Evolutionary conservation across 306 rosid genomes (phyloP), one percentile per base, ranked within the genome.

Genomic region (Ormosia emarginata): DNA sequence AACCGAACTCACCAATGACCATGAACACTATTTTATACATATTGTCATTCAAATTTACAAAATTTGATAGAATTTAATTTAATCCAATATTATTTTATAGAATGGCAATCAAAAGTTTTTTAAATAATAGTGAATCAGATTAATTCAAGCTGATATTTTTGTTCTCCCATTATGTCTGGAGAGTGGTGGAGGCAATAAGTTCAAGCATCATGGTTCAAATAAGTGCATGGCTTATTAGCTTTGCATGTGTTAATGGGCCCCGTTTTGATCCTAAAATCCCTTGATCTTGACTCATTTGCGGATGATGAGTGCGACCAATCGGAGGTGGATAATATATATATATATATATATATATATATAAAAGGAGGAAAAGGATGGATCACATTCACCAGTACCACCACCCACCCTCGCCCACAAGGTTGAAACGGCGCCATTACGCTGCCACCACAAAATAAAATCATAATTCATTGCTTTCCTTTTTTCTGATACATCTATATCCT

Each of bases 211-310:
- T 11, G 67, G 50, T 40, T 29, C 46, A 65, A n/a, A 70, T 7
- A n/a, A 17, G 46, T 32, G 64, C 59, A 14, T 43, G 7, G 67
- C 29, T 1, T 53, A 44, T 13, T 24, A 8, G 56, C 29, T 40
- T 70, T 33, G 64, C 70, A 69, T 69, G 36, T 56, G 76, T 52
- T 36, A 67, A 52, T 57, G 85, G 94, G 88, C 13, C 89, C 89
- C 90, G 53, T 67, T 85, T 89, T 77, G 89, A 91, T 87, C 36
- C 56, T 63, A 62, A 34, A 59, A 90, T 87, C 89, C 76, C n/a
- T 59, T 74, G 68, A 67, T 52, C 67, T 85, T 75, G 88, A 75
- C 80, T 71, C 78, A 11, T 50, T 34, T 44, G 24, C 13, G 8
- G 52, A 0, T 41, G 13, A n/a, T 29, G 81, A 52, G 18, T 50